Percentiles rank a stretch among this genome's conserved stretches.
Conservation (phyloP, 495 filamentous ascomycete species). For the Daldinia concentrica region DNA sequence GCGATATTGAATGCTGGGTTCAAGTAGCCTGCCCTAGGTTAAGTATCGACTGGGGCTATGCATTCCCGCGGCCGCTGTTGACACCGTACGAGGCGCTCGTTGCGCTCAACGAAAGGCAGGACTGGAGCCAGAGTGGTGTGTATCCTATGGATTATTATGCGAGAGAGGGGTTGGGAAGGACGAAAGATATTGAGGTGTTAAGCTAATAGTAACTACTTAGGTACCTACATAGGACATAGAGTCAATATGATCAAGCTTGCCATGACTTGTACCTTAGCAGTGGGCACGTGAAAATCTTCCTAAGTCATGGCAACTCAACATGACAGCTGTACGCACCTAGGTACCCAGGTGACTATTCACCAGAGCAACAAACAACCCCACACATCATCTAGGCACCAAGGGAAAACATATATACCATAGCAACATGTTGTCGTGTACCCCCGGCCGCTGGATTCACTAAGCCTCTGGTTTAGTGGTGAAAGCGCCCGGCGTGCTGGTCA, state of each 20-base stretch:
- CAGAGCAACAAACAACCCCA: neutral
- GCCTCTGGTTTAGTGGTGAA: neutral
- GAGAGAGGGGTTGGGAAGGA: slow-evolving; percentile 88
- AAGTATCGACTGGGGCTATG: slow-evolving; percentile 99
- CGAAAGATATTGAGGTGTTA: slow-evolving; percentile 53
- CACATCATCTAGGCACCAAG: neutral
- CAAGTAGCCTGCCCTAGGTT: slow-evolving; percentile 94
- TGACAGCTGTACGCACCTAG: neutral
- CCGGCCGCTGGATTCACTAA: neutral
- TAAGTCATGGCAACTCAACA: neutral
- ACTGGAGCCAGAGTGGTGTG: slow-evolving; percentile 75
- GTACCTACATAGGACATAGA: neutral
- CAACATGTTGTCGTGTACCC: no score
- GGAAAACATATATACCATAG: neutral
- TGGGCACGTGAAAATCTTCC: neutral
- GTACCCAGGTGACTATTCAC: neutral
- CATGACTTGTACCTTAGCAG: neutral
- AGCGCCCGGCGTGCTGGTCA: neutral
- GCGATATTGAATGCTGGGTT: slow-evolving; percentile 95
- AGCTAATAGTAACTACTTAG: slow-evolving; percentile 11
- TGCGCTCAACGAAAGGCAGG: slow-evolving; percentile 77
- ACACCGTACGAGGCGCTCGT: slow-evolving; percentile 96
- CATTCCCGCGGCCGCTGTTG: slow-evolving; percentile 85
- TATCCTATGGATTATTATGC: slow-evolving; percentile 99
- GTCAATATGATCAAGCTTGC: neutral